Evolutionary conservation across 345 rosid genomes (phyloP).

Genomic region (Cardamine occulta): DNA sequence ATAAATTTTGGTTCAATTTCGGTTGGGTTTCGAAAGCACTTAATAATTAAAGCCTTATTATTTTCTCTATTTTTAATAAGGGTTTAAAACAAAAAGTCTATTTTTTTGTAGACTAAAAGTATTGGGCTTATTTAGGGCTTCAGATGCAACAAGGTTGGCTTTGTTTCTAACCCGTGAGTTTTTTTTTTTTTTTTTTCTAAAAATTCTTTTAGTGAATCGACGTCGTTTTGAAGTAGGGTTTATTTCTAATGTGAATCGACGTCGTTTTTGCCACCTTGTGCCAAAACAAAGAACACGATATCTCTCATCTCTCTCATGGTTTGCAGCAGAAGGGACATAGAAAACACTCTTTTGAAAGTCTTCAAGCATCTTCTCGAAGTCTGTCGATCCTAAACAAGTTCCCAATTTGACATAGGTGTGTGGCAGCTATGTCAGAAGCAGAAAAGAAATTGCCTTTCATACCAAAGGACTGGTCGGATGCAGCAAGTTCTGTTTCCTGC

Average conservation of each 20-base stretch:
- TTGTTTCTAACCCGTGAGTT: background rate
- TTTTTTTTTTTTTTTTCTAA: background rate
- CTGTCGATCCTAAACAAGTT: background rate
- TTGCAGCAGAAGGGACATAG: background rate
- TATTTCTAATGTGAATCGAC: background rate
- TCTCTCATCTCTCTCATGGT: background rate
- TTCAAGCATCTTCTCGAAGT: constrained; percentile 23
- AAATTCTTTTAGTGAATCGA: background rate
- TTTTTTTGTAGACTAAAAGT: background rate
- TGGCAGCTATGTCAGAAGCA: constrained; percentile 46
- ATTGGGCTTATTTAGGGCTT: background rate
- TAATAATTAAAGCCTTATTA: constrained; percentile 7
- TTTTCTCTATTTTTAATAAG: background rate
- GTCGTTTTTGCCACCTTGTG: background rate
- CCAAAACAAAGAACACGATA: background rate
- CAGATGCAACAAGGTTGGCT: background rate
- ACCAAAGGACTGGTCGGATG: constrained; percentile 75
- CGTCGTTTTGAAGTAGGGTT: background rate
- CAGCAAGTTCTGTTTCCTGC: constrained; percentile 58
- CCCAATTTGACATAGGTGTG: background rate
- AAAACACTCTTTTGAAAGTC: background rate
- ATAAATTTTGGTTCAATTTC: constrained; percentile 5
- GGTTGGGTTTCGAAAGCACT: constrained; percentile 7
- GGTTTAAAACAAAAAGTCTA: too few relatives aligned
- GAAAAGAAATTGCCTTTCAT: constrained; percentile 56